Conservation (phyloP, 768 basidiomycete species). For the Boletus reticuloceps region DNA sequence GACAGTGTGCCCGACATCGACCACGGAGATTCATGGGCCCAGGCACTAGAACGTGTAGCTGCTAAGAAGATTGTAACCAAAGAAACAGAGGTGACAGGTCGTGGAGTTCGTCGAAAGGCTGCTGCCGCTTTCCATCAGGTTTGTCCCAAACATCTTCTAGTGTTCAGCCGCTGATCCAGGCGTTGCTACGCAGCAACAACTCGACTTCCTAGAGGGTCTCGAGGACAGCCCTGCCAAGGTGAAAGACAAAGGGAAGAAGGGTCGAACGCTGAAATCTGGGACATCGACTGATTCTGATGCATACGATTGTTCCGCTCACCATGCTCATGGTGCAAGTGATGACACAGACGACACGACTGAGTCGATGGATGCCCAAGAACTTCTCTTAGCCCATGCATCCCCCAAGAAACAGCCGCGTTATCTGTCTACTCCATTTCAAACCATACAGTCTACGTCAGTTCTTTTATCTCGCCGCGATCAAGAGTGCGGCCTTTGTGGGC, state of each 20-base stretch:
- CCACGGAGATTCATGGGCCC: slow-evolving; percentile 79
- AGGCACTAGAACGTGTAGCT: slow-evolving; percentile 53
- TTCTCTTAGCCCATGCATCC: neutral
- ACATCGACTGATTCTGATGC: slow-evolving; percentile 41
- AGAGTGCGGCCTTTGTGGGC: slow-evolving; percentile 63
- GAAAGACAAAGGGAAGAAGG: slow-evolving; percentile 35
- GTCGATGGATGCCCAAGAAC: slow-evolving; percentile 17
- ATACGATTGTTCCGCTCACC: slow-evolving; percentile 27
- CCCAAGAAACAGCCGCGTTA: slow-evolving; percentile 5
- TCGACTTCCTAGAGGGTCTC: slow-evolving; percentile 31
- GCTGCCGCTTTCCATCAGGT: slow-evolving; percentile 46
- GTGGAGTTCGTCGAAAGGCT: slow-evolving; percentile 73
- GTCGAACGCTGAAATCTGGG: slow-evolving; percentile 27
- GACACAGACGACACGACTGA: slow-evolving; percentile 24
- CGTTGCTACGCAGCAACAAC: slow-evolving; percentile 27
- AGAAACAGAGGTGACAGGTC: slow-evolving; percentile 58
- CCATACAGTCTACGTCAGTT: neutral
- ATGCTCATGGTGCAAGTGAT: slow-evolving; percentile 14
- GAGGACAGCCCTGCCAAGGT: slow-evolving; percentile 38
- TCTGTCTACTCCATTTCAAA: neutral
- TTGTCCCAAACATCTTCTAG: slow-evolving; percentile 1
- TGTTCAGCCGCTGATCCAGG: slow-evolving; percentile 1
- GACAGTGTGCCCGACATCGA: slow-evolving; percentile 48
- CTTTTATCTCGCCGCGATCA: slow-evolving; percentile 7
- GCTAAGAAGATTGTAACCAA: slow-evolving; percentile 39